These are phyloP conservation scores for Termitomyces sp. DNA, from an alignment of 1,284 basidiomycete genomes.

Conservation along the genomic window DNA sequence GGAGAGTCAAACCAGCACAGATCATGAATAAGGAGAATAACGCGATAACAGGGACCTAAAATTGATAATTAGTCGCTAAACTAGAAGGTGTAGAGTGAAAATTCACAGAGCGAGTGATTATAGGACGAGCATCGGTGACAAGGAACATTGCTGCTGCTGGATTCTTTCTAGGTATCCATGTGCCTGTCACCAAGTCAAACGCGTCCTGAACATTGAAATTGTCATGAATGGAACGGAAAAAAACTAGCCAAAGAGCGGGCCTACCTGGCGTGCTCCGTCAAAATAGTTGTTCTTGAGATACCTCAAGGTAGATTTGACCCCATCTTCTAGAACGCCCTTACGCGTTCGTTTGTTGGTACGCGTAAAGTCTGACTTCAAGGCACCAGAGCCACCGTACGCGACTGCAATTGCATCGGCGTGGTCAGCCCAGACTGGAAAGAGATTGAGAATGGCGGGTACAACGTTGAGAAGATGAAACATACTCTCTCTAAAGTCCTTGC, in stretches of 20 bases:
- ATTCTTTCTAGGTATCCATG: conserved; percentile 78
- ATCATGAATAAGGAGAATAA: conserved; percentile 86
- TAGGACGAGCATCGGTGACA: conserved; percentile 73
- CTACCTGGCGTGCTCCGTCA: conserved; percentile 85
- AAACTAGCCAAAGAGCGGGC: conserved; percentile 16
- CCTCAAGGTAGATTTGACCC: conserved; percentile 80
- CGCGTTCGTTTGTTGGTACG: conserved; percentile 86
- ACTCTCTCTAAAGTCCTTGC: conserved; percentile 87
- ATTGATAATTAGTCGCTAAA: conserved; percentile 9
- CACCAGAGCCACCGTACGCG: conserved; percentile 94
- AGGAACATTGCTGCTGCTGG: conserved; percentile 62
- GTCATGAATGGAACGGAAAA: background rate
- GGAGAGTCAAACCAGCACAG: conserved; percentile 76
- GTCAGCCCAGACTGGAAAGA: conserved; percentile 86
- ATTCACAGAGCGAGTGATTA: conserved; percentile 79
- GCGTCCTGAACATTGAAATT: conserved; percentile 60
- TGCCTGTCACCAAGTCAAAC: conserved; percentile 91
- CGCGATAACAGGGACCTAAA: conserved; percentile 80
- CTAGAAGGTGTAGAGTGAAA: background rate
- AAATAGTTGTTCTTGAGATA: conserved; percentile 98
- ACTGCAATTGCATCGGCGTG: conserved; percentile 91
- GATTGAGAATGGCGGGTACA: conserved; percentile 4
- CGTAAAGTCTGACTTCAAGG: conserved; percentile 96
- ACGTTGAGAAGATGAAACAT: conserved; percentile 26
- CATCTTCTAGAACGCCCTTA: conserved; percentile 81